Evolutionary conservation across 352 stramenopile species (phyloP).

Genomic region (Pseudoperonospora humuli): DNA sequence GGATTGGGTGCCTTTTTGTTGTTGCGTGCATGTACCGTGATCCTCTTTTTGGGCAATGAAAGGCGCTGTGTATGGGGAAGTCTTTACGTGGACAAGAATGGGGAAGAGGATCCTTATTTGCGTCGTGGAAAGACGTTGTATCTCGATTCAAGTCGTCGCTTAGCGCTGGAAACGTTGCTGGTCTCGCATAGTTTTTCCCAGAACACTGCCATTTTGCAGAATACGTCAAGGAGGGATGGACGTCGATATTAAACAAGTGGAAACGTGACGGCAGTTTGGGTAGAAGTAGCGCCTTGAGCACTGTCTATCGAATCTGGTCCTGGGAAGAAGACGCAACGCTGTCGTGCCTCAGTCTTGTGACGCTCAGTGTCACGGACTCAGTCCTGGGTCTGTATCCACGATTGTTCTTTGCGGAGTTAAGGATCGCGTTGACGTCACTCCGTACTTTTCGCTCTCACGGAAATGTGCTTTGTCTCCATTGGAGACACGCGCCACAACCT

Average conservation of each 20-base stretch:
- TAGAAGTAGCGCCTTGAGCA: conserved; percentile 35
- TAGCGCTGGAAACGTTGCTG: conserved; percentile 62
- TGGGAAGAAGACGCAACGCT: too few relatives aligned
- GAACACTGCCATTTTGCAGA: conserved; percentile 71
- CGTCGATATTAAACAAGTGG: conserved; percentile 49
- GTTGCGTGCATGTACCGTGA: conserved; percentile 70
- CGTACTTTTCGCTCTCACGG: too few relatives aligned
- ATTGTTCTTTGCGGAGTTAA: too few relatives aligned
- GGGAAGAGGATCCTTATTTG: conserved; percentile 77
- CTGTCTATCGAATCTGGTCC: too few relatives aligned
- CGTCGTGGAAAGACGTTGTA: conserved; percentile 69
- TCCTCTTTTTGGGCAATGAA: conserved; percentile 78
- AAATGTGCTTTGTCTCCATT: too few relatives aligned
- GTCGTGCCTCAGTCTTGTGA: too few relatives aligned
- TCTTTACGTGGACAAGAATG: conserved; percentile 82
- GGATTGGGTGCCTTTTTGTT: conserved; percentile 60
- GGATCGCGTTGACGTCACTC: too few relatives aligned
- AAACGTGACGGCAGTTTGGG: conserved; percentile 23
- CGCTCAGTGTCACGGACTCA: too few relatives aligned
- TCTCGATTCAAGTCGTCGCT: conserved; percentile 42
- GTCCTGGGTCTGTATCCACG: too few relatives aligned
- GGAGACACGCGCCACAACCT: too few relatives aligned
- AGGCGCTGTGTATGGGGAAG: conserved; percentile 75
- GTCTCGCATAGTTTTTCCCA: conserved; percentile 65
- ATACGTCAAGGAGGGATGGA: conserved; percentile 69